Evolutionary conservation across 768 basidiomycete species (phyloP), one percentile per base, ranked within the genome.

Genomic region (Boletus barrowsii): DNA sequence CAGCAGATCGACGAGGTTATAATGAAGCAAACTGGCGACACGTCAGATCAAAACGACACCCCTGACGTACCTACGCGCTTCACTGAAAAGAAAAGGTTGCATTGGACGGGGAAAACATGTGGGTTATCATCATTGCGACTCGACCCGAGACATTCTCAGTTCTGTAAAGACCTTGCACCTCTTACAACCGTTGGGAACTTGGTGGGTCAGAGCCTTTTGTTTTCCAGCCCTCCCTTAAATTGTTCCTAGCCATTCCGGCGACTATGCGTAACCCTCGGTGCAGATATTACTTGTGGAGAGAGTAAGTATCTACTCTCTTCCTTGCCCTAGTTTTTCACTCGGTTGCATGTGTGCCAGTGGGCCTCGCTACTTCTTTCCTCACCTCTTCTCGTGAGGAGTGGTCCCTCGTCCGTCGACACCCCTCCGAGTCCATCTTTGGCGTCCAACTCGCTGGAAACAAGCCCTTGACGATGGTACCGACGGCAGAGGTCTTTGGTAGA

Each of bases 151-250:
- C 72, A 75, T 42, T 74, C 77, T 24, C 15, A 61, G 22, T 42
- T 33, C 35, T 43, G 10, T 49, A 41, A 44, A 82, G 80, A 87
- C 67, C 75, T 87, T 7, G 85, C 86, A 4, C 96, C 96, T 3
- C 72, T 98, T 18, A 98, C 96, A 1, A 98, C 96, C 0, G 93
- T 95, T 37, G 96, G 96, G 14, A 98, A 99, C 65, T 71, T 98
- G 68, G 94, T 93, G 66, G 42, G 49, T 56, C 30, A 29, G 46
- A 48, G 13, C 29, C 24, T 18, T 35, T 32, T 10, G 10, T 29
- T 4, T 42, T 10, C 30, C 30, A 10, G 14, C 18, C 10, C 18
- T 22, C 10, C n/a, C 49, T 20, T 44, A 18, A 40, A 40, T 8
- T 24, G 20, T 37, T 42, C 35, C 42, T 22, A 95, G 88, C 97